These are phyloP conservation scores for Pseudohalonectria lignicola DNA, from an alignment of 2,329 filamentous ascomycete genomes.

Conservation along the genomic window DNA sequence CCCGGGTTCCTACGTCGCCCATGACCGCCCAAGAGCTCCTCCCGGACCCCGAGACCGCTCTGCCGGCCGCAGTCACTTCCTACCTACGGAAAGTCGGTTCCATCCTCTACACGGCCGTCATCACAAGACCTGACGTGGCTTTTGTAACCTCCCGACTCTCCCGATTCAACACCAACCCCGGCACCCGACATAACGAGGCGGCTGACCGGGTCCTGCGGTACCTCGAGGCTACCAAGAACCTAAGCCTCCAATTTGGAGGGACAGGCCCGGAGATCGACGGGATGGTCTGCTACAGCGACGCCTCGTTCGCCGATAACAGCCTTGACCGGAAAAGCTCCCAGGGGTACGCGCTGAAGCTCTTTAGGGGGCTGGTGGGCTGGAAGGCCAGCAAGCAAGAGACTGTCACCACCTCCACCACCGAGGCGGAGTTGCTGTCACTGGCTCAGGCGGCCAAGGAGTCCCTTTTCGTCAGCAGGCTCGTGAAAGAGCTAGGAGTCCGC, in stretches of 20 bases:
- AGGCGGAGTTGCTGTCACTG: constrained; percentile 4
- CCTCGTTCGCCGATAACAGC: not conserved
- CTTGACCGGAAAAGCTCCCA: not conserved
- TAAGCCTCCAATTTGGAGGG: not conserved
- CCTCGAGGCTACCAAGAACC: not conserved
- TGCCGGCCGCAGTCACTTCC: not conserved
- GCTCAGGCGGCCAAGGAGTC: not conserved
- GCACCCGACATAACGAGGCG: not conserved
- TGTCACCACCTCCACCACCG: constrained; percentile 4
- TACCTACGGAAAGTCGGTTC: not conserved
- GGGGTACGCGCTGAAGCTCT: not conserved
- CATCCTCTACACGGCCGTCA: not conserved
- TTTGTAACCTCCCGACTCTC: not conserved
- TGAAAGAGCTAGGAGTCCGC: not conserved
- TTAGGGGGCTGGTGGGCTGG: constrained; percentile 2
- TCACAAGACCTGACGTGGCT: not conserved
- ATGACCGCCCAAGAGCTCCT: not conserved
- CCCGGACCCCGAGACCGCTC: not conserved
- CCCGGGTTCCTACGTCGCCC: not conserved
- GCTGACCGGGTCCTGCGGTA: not conserved
- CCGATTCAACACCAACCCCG: not conserved
- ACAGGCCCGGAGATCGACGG: not conserved
- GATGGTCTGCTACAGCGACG: not conserved
- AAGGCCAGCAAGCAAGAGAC: constrained; percentile 5
- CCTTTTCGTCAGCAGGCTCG: not conserved